phyloP scores from a whole-genome alignment of 2,329 filamentous ascomycete genomes.

The Pseudogymnoascus verrucosus region DNA sequence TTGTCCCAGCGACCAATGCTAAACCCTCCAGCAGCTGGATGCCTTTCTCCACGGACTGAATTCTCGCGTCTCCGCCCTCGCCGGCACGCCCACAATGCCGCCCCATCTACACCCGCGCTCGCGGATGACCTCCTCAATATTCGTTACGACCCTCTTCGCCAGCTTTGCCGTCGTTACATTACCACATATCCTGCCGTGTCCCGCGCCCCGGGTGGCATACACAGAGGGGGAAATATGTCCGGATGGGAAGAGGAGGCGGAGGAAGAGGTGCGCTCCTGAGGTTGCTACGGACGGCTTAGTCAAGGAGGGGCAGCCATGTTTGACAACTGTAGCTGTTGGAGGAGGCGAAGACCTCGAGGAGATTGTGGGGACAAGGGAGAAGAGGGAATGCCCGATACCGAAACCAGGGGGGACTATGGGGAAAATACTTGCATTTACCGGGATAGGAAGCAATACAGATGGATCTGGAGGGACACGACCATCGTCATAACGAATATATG shows the following conservation, averaged over 20 bases:
- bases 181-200: conserved; percentile 86
- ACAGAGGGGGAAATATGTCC: conserved; percentile 53
- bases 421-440: conserved; percentile 61
- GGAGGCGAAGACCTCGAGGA: conserved; percentile 34
- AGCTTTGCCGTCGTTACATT: conserved; percentile 89
- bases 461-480: background rate
- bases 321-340: conserved; percentile 16
- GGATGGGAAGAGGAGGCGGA: conserved; percentile 35
- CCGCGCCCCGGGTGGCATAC: conserved; percentile 66
- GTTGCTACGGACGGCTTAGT: conserved; percentile 22
- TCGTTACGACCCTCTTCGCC: conserved; percentile 82
- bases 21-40: background rate
- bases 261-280: conserved; percentile 33
- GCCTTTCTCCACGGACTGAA: conserved; percentile 5
- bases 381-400: conserved; percentile 80
- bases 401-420: conserved; percentile 77
- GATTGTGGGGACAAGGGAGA: conserved; percentile 35
- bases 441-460: background rate
- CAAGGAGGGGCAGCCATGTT: conserved; percentile 15
- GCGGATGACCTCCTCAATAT: conserved; percentile 85
- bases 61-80: conserved; percentile 3
- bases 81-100: conserved; percentile 51
- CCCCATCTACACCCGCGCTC: conserved; percentile 87
- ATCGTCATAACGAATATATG: conserved; percentile 3
- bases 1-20: background rate